phyloP scores from a whole-genome alignment of 2,329 filamentous ascomycete genomes.

The Dactylellina parvicollis region DNA sequence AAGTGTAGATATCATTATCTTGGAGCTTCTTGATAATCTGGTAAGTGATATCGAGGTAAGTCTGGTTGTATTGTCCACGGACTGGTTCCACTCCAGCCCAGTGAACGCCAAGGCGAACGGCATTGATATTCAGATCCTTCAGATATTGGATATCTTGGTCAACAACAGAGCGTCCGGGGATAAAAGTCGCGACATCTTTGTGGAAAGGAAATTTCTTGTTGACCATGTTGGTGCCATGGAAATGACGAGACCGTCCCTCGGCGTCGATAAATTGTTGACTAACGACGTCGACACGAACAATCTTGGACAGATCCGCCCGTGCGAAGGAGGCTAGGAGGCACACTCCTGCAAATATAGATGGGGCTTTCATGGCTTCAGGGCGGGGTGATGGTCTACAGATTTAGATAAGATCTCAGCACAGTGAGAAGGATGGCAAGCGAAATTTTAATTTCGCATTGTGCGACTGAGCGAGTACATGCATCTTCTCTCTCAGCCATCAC shows the following conservation, averaged over 20 bases:
- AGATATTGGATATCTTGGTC: conserved; percentile 48
- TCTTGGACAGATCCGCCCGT: conserved; percentile 45
- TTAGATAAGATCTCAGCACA: too few species aligned
- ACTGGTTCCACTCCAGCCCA: conserved; percentile 51
- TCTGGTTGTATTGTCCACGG: conserved; percentile 49
- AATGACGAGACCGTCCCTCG: conserved; percentile 50
- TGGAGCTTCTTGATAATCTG: conserved; percentile 51
- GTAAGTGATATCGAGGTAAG: conserved; percentile 44
- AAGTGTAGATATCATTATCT: conserved; percentile 50
- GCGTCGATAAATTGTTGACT: conserved; percentile 53
- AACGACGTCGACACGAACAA: conserved; percentile 44
- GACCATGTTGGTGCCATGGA: conserved; percentile 54
- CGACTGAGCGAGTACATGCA: background rate
- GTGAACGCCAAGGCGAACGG: conserved; percentile 47
- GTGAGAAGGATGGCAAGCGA: background rate
- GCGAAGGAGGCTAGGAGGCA: conserved; percentile 11
- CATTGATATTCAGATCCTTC: conserved; percentile 49
- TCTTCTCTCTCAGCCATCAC: background rate
- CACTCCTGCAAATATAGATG: background rate
- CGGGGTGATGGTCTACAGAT: background rate
- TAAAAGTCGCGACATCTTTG: conserved; percentile 33
- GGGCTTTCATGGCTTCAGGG: conserved; percentile 12
- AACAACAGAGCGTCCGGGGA: conserved; percentile 37
- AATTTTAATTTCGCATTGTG: background rate
- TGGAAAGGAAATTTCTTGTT: conserved; percentile 50